phyloP scores from a whole-genome alignment of 129 eudicot genomes.

The Tanacetum coccineum region DNA sequence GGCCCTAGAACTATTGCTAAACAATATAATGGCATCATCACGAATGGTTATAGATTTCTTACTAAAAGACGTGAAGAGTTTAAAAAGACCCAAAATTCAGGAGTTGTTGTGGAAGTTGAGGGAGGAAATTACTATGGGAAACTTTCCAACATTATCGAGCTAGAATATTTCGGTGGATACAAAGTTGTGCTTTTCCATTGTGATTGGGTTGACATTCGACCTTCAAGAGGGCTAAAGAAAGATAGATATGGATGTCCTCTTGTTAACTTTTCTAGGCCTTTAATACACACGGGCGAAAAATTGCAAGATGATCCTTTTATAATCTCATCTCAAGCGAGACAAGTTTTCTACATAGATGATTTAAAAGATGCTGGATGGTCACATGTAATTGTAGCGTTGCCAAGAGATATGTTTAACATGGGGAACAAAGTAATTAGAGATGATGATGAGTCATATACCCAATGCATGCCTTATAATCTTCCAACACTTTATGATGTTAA shows the following conservation, averaged over 20 bases:
- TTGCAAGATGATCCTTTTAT: not conserved
- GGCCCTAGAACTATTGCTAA: not conserved
- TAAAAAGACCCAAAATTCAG: too few species aligned
- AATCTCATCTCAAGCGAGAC: not conserved
- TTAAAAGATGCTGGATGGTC: too few species aligned
- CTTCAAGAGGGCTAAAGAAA: too few species aligned
- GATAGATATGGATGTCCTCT: not conserved
- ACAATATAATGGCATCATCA: not conserved
- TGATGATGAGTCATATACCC: not conserved
- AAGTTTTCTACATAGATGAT: too few species aligned
- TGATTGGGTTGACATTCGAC: too few species aligned
- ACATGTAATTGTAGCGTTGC: too few species aligned
- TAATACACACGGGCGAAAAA: not conserved
- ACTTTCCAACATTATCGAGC: not conserved
- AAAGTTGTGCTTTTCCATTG: constrained; percentile 2
- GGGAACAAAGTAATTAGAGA: not conserved
- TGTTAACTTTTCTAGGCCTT: not conserved
- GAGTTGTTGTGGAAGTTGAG: not conserved
- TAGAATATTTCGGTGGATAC: not conserved
- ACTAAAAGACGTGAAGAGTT: too few species aligned
- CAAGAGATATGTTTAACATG: not conserved
- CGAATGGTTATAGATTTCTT: too few species aligned
- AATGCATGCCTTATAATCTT: not conserved
- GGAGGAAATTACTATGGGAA: not conserved
- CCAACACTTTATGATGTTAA: not conserved